A percentile compares a stretch with the other conserved stretches of the same genome.
phyloP scores from a whole-genome alignment of 768 basidiomycete species.

The Lactarius quietus region DNA sequence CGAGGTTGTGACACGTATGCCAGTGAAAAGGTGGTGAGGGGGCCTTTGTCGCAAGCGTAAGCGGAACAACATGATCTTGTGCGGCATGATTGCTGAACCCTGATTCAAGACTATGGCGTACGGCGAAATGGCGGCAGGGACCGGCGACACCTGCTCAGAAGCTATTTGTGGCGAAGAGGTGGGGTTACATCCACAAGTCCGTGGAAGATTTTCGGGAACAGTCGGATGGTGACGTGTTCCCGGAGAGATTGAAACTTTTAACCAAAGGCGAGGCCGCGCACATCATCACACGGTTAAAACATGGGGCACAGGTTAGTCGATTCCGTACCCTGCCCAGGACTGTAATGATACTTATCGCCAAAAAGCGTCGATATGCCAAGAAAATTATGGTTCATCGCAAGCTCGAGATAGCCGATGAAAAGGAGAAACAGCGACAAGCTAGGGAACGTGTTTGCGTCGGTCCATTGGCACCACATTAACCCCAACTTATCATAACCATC shows the following conservation, averaged over 20 bases:
- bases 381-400: conserved; percentile 43
- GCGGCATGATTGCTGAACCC: conserved; percentile 11
- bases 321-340: not conserved
- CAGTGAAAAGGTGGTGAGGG: conserved; percentile 49
- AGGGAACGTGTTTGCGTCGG: conserved; percentile 63
- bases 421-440: conserved; percentile 49
- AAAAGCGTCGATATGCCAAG: conserved; percentile 55
- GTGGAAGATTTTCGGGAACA: conserved; percentile 29
- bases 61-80: conserved; percentile 20
- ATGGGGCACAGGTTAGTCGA: conserved; percentile 62
- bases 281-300: conserved; percentile 71
- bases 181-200: conserved; percentile 32
- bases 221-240: conserved; percentile 27
- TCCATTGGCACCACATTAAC: conserved; percentile 34
- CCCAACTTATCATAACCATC: not conserved
- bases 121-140: conserved; percentile 60
- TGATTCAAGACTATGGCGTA: conserved; percentile 49
- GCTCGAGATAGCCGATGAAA: conserved; percentile 35
- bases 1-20: conserved; percentile 70
- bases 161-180: conserved; percentile 50
- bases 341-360: conserved; percentile 6
- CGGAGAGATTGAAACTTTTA: conserved; percentile 41
- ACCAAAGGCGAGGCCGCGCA: conserved; percentile 80
- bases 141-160: conserved; percentile 64
- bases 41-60: conserved; percentile 50